These are phyloP conservation scores for Ophiobolus disseminans DNA, from an alignment of 2,329 filamentous ascomycete genomes.

Conservation along the genomic window DNA sequence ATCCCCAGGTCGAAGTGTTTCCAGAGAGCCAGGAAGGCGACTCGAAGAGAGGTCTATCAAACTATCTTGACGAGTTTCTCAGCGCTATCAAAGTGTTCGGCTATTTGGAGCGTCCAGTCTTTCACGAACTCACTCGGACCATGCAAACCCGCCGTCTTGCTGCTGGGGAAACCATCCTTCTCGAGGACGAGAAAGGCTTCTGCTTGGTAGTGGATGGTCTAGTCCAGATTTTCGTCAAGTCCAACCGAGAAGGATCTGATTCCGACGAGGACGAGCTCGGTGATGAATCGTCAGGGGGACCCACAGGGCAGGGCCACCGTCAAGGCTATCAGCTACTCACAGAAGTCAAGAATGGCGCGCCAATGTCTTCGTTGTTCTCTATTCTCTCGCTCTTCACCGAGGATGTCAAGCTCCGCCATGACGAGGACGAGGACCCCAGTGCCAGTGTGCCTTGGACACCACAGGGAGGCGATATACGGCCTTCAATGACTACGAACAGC, in stretches of 20 bases:
- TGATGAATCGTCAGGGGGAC: constrained; percentile 59
- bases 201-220: constrained; percentile 96
- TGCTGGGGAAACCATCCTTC: constrained; percentile 89
- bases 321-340: constrained; percentile 95
- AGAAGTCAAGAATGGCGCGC: constrained; percentile 95
- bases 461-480: constrained; percentile 20
- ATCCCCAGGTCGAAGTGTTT: constrained; percentile 93
- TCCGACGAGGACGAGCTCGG: constrained; percentile 56
- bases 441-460: constrained; percentile 40
- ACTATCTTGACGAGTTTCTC: constrained; percentile 95
- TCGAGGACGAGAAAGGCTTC: constrained; percentile 98
- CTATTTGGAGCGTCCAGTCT: constrained; percentile 93
- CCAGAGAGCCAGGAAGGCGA: constrained; percentile 91
- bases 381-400: constrained; percentile 97
- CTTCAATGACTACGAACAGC: constrained; percentile 34
- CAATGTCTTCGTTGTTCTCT: constrained; percentile 98
- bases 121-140: constrained; percentile 94
- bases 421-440: constrained; percentile 67
- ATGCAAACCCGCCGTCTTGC: constrained; percentile 99
- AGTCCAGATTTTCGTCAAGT: constrained; percentile 98
- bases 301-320: constrained; percentile 67
- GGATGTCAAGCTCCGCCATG: constrained; percentile 79
- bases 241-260: constrained; percentile 61
- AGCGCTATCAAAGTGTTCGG: constrained; percentile 99
- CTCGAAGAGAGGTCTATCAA: constrained; percentile 88